These are phyloP conservation scores for Penicillium daleae DNA, from an alignment of 495 filamentous ascomycete genomes.

Conservation along the genomic window DNA sequence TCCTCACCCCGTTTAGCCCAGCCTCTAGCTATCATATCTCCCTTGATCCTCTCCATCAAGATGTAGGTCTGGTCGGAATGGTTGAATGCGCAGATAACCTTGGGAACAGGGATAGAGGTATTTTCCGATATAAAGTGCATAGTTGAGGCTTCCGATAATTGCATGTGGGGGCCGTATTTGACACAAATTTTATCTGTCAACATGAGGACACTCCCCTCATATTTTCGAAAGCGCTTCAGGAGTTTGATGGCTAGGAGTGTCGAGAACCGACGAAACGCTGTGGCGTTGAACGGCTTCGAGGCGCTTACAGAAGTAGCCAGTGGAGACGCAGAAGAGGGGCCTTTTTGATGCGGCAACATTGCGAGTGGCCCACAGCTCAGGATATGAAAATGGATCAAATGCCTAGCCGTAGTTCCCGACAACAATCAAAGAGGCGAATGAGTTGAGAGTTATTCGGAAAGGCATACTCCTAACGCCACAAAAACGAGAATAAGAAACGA, in stretches of 20 bases:
- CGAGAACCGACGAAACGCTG: slow-evolving; percentile 22
- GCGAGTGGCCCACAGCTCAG: background rate
- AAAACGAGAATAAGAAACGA: background rate
- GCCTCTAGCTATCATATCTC: slow-evolving; percentile 40
- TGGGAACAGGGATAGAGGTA: slow-evolving; percentile 57
- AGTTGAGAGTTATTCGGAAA: background rate
- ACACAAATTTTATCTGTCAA: slow-evolving; percentile 41
- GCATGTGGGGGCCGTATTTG: slow-evolving; percentile 40
- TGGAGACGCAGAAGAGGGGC: slow-evolving; percentile 3
- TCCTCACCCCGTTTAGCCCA: slow-evolving; percentile 40
- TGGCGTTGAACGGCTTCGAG: slow-evolving; percentile 29
- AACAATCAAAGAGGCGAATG: background rate
- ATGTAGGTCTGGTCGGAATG: slow-evolving; percentile 49
- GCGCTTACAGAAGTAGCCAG: slow-evolving; percentile 9
- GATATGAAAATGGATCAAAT: background rate
- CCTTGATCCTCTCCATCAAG: slow-evolving; percentile 55
- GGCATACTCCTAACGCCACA: background rate
- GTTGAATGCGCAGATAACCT: slow-evolving; percentile 52
- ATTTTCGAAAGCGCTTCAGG: slow-evolving; percentile 30
- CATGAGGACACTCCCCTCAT: slow-evolving; percentile 33
- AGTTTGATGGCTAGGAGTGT: slow-evolving; percentile 35
- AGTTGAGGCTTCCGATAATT: slow-evolving; percentile 51
- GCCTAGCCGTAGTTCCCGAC: background rate
- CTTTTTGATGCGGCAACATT: slow-evolving; percentile 12
- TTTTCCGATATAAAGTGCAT: slow-evolving; percentile 51